Evolutionary conservation across 129 eudicot genomes (phyloP).

Genomic region (Lactuca saligna): DNA sequence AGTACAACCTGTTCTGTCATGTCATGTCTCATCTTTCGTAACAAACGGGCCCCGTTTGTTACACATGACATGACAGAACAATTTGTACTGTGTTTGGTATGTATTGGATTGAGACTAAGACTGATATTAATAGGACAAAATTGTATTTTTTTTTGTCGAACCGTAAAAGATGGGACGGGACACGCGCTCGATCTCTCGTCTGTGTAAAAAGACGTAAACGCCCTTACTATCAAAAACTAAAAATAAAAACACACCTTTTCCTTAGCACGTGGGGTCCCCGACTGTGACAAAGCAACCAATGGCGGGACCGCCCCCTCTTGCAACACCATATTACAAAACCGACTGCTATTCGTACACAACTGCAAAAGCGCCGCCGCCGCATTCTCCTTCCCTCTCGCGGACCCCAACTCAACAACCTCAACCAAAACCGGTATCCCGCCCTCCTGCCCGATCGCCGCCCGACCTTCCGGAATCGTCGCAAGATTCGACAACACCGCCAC

Average conservation of each 20-base stretch:
- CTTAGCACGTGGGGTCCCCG: slow-evolving; percentile 86
- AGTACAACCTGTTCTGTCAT: too few relatives aligned
- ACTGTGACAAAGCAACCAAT: slow-evolving; percentile 72
- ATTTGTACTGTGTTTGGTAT: too few relatives aligned
- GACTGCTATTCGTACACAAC: slow-evolving; percentile 70
- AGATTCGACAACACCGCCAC: slow-evolving; percentile 89
- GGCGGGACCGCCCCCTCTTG: slow-evolving; percentile 96
- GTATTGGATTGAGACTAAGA: too few relatives aligned
- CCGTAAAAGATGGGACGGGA: too few relatives aligned
- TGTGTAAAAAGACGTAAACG: neutral
- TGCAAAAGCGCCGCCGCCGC: slow-evolving; percentile 93
- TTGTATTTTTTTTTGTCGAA: too few relatives aligned
- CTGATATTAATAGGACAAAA: too few relatives aligned
- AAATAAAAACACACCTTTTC: slow-evolving; percentile 59
- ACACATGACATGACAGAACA: too few relatives aligned
- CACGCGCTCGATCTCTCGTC: too few relatives aligned
- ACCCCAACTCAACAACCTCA: slow-evolving; percentile 91
- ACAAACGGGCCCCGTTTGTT: too few relatives aligned
- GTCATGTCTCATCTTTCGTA: too few relatives aligned
- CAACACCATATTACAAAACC: slow-evolving; percentile 68
- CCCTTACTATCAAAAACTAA: neutral
- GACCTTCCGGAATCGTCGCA: slow-evolving; percentile 76
- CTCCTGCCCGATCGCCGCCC: slow-evolving; percentile 73
- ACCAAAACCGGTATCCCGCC: slow-evolving; percentile 80
- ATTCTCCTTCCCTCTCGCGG: slow-evolving; percentile 92